Conservation (phyloP, 75 land plant species). For the Picea glauca region DNA sequence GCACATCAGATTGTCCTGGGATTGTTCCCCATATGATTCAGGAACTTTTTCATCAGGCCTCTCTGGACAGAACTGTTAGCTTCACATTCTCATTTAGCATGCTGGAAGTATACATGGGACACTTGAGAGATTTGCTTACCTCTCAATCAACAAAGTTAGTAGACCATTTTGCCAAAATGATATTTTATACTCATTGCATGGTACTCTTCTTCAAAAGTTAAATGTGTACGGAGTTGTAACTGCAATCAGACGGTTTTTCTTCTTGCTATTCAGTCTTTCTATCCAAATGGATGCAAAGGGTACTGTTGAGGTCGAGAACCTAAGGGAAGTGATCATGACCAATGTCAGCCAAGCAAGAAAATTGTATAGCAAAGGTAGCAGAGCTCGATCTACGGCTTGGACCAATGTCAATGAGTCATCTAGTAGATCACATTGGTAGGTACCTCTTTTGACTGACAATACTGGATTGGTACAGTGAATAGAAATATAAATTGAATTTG, state of each 20-base stretch:
- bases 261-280: conserved; percentile 33
- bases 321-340: conserved; percentile 33
- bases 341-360: conserved; percentile 45
- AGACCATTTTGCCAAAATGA: conserved; percentile 31
- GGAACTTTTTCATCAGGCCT: conserved; percentile 49
- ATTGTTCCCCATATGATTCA: conserved; percentile 60
- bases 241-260: background rate
- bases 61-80: conserved; percentile 24
- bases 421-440: conserved; percentile 84
- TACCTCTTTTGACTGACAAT: background rate
- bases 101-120: conserved; percentile 87
- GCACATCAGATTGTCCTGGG: conserved; percentile 56
- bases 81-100: conserved; percentile 64
- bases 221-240: background rate
- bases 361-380: conserved; percentile 45
- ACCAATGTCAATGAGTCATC: conserved; percentile 58
- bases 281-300: conserved; percentile 62
- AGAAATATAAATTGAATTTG: no score
- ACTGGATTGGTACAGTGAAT: background rate
- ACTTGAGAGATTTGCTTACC: conserved; percentile 61
- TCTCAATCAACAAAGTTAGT: conserved; percentile 24
- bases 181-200: conserved; percentile 7
- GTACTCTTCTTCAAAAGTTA: background rate
- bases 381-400: conserved; percentile 54
- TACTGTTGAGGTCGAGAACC: conserved; percentile 56